A percentile compares a stretch with the other conserved stretches of the same genome.
Conservation (phyloP, 1,284 basidiomycete species). For the Wolfiporia cocos region DNA sequence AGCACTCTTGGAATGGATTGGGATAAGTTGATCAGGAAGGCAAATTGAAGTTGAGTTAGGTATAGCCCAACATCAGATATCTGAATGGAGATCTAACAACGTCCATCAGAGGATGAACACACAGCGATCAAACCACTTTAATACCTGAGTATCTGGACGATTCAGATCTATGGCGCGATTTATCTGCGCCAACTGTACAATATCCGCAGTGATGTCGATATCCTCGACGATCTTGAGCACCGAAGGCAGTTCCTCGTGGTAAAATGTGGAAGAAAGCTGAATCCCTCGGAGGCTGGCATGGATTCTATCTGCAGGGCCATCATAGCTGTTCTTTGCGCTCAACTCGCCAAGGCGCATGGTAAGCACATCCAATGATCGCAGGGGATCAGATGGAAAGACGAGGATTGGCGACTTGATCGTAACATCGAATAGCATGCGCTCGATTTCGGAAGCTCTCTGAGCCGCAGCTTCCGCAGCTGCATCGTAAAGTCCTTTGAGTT, state of each 20-base stretch:
- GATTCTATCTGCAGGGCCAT: conserved; percentile 57
- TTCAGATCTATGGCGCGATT: conserved; percentile 44
- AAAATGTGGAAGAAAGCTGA: conserved; percentile 72
- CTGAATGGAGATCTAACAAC: conserved; percentile 56
- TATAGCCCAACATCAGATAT: conserved; percentile 91
- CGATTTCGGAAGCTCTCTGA: conserved; percentile 85
- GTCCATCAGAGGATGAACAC: conserved; percentile 1
- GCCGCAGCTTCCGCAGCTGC: conserved; percentile 92
- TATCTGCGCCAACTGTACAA: conserved; percentile 56
- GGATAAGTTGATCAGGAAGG: conserved; percentile 66
- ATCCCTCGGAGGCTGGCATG: conserved; percentile 83
- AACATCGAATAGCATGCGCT: conserved; percentile 89
- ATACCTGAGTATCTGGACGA: conserved; percentile 68
- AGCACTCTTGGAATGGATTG: conserved; percentile 75
- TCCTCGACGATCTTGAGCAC: conserved; percentile 90
- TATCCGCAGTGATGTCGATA: conserved; percentile 72
- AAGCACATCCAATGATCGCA: conserved; percentile 62
- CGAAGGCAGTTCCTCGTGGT: conserved; percentile 36
- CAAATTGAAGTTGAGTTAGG: conserved; percentile 90
- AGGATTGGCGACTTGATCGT: conserved; percentile 92
- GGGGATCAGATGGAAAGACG: conserved; percentile 76
- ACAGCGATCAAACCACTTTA: conserved; percentile 8
- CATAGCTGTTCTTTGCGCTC: conserved; percentile 75
- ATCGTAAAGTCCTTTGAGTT: conserved; percentile 92
- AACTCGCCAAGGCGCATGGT: conserved; percentile 90